These are phyloP conservation scores for Tricholoma matsutake DNA, from an alignment of 768 basidiomycete genomes.

Conservation along the genomic window DNA sequence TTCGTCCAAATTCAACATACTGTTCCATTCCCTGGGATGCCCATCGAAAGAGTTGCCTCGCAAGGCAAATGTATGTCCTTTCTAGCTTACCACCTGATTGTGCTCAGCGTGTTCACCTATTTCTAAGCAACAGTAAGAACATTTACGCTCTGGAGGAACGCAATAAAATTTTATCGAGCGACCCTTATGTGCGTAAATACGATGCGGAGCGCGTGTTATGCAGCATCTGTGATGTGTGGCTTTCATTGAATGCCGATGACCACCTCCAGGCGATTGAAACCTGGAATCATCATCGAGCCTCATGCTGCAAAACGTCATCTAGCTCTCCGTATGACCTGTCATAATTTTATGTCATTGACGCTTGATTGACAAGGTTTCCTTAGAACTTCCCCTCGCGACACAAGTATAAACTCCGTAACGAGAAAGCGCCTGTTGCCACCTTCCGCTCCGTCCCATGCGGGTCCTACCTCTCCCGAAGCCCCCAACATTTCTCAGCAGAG, in stretches of 20 bases:
- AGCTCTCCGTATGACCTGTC: conserved; percentile 7
- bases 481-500: background rate
- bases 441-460: background rate
- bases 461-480: conserved; percentile 6
- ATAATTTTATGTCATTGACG: background rate
- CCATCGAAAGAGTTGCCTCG: conserved; percentile 77
- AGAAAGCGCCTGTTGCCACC: background rate
- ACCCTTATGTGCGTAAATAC: conserved; percentile 68
- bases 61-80: conserved; percentile 66
- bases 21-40: conserved; percentile 88
- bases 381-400: background rate
- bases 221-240: conserved; percentile 65
- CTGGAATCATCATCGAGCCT: conserved; percentile 61
- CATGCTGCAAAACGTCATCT: conserved; percentile 43
- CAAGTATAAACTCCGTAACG: background rate
- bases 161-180: conserved; percentile 53
- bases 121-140: conserved; percentile 42
- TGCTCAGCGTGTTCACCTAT: conserved; percentile 6
- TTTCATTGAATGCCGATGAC: conserved; percentile 56
- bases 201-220: conserved; percentile 72
- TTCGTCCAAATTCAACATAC: conserved; percentile 81
- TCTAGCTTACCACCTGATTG: background rate
- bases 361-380: conserved; percentile 1
- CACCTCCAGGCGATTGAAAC: conserved; percentile 57
- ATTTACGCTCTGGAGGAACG: conserved; percentile 59